Conservation (phyloP, 2,329 filamentous ascomycete genomes). For the Fusarium sp. region DNA sequence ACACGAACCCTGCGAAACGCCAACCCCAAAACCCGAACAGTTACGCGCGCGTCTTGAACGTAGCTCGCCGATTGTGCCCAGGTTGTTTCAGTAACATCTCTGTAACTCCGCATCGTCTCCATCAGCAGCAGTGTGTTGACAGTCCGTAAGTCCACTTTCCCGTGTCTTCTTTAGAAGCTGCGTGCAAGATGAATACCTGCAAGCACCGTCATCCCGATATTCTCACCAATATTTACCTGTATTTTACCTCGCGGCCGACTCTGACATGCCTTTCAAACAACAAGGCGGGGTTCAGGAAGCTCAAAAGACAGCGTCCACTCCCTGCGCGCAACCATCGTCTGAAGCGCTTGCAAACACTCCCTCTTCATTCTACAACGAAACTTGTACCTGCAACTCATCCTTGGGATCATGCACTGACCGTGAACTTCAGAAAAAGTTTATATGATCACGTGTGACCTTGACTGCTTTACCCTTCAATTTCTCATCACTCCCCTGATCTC, state of each 20-base stretch:
- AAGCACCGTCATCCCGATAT: background rate
- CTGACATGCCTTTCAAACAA: background rate
- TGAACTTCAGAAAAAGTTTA: background rate
- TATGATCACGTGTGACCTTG: background rate
- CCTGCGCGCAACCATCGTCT: background rate
- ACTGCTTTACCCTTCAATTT: background rate
- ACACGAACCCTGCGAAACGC: background rate
- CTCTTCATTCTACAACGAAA: background rate
- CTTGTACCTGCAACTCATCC: background rate
- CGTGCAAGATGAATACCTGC: background rate
- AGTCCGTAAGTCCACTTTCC: background rate
- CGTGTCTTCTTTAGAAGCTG: background rate
- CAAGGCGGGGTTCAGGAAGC: background rate
- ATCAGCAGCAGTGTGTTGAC: background rate
- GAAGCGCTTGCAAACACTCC: background rate
- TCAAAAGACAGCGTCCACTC: background rate
- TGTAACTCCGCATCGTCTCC: background rate
- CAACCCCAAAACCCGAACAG: background rate
- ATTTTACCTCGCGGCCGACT: background rate
- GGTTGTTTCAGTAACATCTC: background rate
- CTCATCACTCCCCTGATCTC: background rate
- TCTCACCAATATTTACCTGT: background rate
- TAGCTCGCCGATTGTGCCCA: background rate
- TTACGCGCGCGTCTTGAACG: background rate
- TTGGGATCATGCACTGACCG: background rate